Conservation (phyloP, 352 stramenopile species). For the Elongisporangium undulatum region DNA sequence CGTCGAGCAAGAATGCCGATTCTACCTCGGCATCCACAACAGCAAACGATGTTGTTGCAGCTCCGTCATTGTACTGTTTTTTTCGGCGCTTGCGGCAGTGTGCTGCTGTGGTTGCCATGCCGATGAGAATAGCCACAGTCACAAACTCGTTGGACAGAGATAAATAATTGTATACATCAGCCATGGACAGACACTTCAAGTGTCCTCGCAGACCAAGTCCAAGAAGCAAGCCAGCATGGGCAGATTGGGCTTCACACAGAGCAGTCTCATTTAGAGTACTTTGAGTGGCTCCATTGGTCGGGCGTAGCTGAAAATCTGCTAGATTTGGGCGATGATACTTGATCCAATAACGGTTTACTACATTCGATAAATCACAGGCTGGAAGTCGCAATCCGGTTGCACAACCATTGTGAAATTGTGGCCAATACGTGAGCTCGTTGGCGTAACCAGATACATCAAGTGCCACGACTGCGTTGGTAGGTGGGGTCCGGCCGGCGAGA, state of each 20-base stretch:
- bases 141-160: conserved; percentile 95
- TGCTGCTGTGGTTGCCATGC: conserved; percentile 93
- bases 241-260: conserved; percentile 18
- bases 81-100: conserved; percentile 45
- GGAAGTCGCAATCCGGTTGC: conserved; percentile 92
- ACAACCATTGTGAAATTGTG: conserved; percentile 98
- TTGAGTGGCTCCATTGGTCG: conserved; percentile 5
- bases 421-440: conserved; percentile 94
- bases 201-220: conserved; percentile 94
- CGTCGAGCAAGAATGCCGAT: background rate
- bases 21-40: background rate
- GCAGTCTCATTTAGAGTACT: conserved; percentile 3
- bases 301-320: conserved; percentile 15
- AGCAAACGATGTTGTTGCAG: background rate
- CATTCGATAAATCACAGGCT: conserved; percentile 48
- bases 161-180: conserved; percentile 98
- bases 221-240: conserved; percentile 94
- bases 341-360: conserved; percentile 97
- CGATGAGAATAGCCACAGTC: conserved; percentile 95
- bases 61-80: background rate
- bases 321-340: conserved; percentile 93
- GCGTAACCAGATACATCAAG: conserved; percentile 89
- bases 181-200: conserved; percentile 93
- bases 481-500: conserved; percentile 91
- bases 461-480: conserved; percentile 90